Conservation (phyloP, 2,329 filamentous ascomycete species). For the Graphiopsis chlorocephala region DNA sequence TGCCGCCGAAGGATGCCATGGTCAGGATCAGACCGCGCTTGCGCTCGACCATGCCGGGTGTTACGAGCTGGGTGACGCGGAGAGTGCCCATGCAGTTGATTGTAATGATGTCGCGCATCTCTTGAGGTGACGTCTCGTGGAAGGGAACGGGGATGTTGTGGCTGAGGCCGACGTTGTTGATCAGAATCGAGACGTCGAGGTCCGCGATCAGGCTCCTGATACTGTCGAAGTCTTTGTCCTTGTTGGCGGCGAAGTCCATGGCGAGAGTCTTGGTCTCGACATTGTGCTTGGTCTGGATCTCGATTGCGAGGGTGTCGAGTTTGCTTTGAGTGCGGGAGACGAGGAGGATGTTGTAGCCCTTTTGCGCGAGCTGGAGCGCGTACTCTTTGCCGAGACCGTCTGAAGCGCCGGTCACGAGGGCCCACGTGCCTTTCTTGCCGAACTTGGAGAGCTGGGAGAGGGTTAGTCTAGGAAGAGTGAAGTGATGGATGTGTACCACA, state of each 20-base stretch:
- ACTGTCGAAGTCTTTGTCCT: conserved; percentile 74
- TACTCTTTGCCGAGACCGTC: conserved; percentile 98
- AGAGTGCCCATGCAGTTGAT: conserved; percentile 94
- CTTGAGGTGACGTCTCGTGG: conserved; percentile 70
- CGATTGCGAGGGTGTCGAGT: conserved; percentile 70
- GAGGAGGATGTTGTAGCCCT: conserved; percentile 92
- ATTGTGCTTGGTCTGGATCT: conserved; percentile 70
- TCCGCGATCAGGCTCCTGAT: conserved; percentile 65
- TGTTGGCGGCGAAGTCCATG: conserved; percentile 87
- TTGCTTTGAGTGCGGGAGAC: conserved; percentile 95
- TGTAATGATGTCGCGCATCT: conserved; percentile 85
- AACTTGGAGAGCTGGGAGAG: conserved; percentile 73
- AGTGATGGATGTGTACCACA: conserved; percentile 19
- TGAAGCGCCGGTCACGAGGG: conserved; percentile 88
- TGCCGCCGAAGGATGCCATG: conserved; percentile 94
- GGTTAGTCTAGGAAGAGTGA: neutral
- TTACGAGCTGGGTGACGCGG: conserved; percentile 79
- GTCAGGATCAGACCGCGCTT: conserved; percentile 88
- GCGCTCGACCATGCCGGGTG: conserved; percentile 78
- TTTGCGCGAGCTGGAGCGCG: conserved; percentile 80
- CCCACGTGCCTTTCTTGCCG: conserved; percentile 89
- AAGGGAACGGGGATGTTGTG: conserved; percentile 93
- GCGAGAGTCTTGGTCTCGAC: conserved; percentile 74
- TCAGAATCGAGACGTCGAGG: conserved; percentile 73
- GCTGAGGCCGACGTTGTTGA: conserved; percentile 97